phyloP scores from a whole-genome alignment of 768 basidiomycete genomes.

The Polyporus arcularius region DNA sequence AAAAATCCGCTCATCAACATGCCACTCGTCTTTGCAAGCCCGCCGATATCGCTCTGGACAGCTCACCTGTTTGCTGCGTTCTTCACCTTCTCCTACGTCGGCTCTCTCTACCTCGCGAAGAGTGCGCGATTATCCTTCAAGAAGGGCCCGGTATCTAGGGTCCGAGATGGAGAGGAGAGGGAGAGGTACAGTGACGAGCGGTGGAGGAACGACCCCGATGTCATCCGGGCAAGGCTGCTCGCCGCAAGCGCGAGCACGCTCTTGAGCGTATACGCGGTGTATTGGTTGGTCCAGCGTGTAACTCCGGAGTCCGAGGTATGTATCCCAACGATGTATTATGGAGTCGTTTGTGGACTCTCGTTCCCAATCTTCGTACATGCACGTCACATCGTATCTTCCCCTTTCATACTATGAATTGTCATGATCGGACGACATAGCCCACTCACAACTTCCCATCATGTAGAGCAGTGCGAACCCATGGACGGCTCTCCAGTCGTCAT shows the following conservation, averaged over 20 bases:
- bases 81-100: constrained; percentile 74
- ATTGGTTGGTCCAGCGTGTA: constrained; percentile 38
- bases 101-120: constrained; percentile 77
- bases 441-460: not conserved
- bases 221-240: constrained; percentile 76
- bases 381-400: too few relatives aligned
- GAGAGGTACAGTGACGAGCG: constrained; percentile 43
- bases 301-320: constrained; percentile 10
- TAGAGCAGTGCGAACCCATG: not conserved
- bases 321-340: not conserved
- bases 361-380: too few relatives aligned
- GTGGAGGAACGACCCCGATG: constrained; percentile 82
- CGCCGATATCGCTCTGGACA: constrained; percentile 24
- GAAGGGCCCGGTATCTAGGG: constrained; percentile 28
- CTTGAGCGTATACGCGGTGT: constrained; percentile 55
- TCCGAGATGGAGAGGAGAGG: constrained; percentile 27
- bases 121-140: constrained; percentile 58
- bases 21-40: constrained; percentile 20
- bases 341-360: too few relatives aligned
- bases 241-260: constrained; percentile 68
- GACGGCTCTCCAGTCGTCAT: constrained; percentile 32
- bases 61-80: constrained; percentile 59
- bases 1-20: not conserved
- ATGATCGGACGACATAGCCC: not conserved
- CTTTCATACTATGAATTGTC: too few relatives aligned